Evolutionary conservation across 2,329 filamentous ascomycete genomes (phyloP), one percentile per base, ranked within the genome.

Genomic region (Trichoderma endophyticum): DNA sequence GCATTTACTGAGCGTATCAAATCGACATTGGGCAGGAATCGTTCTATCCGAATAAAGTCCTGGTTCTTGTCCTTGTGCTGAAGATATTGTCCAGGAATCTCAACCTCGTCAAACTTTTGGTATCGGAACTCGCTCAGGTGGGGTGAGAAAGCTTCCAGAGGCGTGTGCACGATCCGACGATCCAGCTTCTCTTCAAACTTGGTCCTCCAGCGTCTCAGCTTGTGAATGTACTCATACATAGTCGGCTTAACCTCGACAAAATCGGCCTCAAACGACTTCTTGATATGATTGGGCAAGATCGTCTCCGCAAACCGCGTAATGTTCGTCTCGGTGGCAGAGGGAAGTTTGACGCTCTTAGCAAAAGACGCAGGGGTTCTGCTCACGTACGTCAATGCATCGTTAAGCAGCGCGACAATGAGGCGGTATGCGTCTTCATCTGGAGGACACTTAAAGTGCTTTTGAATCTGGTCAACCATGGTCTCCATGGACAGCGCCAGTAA

Each of bases 51-150:
- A 75, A 99, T 92, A 80, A 99, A 99, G 81, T 99, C 96, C 77
- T 97, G 94, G 81, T 99, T 99, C 88, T 98, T 99, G 78, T 99
- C 97, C 81, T 96, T 97, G 83, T 98, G 96, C 79, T 97, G 91
- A 74, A 98, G 85, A 81, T 99, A 99, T 80, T 99, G 96, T 0
- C 96, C 96, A 3, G 97, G 97, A 43, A 99, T 90, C 82, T 99
- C 96, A 14, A 99, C 95, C 77, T 99, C 97, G 78, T 99, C 96
- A 76, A 99, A 98, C 81, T 98, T 98, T 80, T 96, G 91, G 85
- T 97, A 99, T 51, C 94, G 89, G 86, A 99, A 99, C 79, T 98
- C 96, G 82, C 94, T 97, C 57, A 99, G 88, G 78, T 97, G 93
- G 62, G 94, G 93, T 60, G 94, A 97, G 80, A 93, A 97, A 32